Conservation (phyloP, 495 filamentous ascomycete species). For the Trichoderma virens region DNA sequence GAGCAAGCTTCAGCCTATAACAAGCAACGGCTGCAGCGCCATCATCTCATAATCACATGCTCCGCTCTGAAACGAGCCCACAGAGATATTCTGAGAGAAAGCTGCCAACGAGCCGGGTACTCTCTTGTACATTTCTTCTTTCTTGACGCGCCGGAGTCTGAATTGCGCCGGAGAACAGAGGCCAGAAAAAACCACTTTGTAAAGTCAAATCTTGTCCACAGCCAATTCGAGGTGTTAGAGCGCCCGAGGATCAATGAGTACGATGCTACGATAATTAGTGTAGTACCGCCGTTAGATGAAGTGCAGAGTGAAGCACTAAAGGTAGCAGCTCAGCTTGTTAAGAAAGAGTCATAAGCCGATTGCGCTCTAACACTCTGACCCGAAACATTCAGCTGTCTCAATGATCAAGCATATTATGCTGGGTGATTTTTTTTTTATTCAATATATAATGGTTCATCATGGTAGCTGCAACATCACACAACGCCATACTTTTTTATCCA, state of each 20-base stretch:
- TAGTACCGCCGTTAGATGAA: neutral
- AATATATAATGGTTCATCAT: too few species aligned
- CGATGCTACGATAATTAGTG: slow-evolving; percentile 1
- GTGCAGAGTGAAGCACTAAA: neutral
- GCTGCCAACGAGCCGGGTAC: neutral
- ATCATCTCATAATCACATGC: neutral
- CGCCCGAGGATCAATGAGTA: neutral
- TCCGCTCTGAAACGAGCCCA: neutral
- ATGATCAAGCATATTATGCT: too few species aligned
- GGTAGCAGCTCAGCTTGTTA: too few species aligned
- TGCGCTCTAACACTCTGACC: too few species aligned
- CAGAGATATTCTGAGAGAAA: neutral
- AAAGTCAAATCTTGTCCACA: neutral
- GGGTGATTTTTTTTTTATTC: too few species aligned
- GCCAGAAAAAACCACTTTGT: slow-evolving; percentile 1
- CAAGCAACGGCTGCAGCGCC: neutral
- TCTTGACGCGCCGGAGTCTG: neutral
- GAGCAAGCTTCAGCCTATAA: neutral
- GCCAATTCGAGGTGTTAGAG: neutral
- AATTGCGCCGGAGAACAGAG: neutral
- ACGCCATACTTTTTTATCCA: too few species aligned
- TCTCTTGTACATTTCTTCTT: neutral
- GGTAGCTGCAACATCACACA: too few species aligned
- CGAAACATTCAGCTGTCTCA: too few species aligned
- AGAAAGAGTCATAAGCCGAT: too few species aligned